These are phyloP conservation scores for Shiraia bambusicola DNA, from an alignment of 2,329 filamentous ascomycete genomes.

Conservation along the genomic window DNA sequence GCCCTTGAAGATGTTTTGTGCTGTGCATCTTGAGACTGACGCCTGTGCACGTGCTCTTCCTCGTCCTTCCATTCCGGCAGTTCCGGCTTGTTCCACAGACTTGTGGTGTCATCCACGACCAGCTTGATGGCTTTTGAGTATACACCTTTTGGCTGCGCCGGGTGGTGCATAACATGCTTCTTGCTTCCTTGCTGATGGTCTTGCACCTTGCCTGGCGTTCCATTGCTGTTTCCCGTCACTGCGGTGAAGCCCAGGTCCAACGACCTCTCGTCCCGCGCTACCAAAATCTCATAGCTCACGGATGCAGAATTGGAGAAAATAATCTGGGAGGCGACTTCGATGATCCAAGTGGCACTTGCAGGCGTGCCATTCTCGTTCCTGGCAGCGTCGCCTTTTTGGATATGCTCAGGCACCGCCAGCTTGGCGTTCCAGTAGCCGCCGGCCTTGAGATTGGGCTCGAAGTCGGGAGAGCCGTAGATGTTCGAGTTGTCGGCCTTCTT, in stretches of 20 bases:
- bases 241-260: constrained; percentile 65
- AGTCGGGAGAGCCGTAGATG: constrained; percentile 78
- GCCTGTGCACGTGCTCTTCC: constrained; percentile 27
- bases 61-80: constrained; percentile 64
- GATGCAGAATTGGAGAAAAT: constrained; percentile 88
- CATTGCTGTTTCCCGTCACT: constrained; percentile 55
- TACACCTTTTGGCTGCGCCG: constrained; percentile 69
- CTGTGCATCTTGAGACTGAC: constrained; percentile 29
- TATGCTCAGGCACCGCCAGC: constrained; percentile 76
- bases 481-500: constrained; percentile 69
- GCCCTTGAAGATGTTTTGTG: constrained; percentile 14
- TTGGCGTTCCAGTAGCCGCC: constrained; percentile 82
- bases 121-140: constrained; percentile 80
- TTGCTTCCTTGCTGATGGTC: constrained; percentile 72
- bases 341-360: constrained; percentile 75
- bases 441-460: constrained; percentile 94
- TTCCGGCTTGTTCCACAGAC: constrained; percentile 88
- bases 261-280: constrained; percentile 84
- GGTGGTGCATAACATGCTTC: constrained; percentile 54
- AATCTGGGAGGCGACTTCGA: constrained; percentile 90
- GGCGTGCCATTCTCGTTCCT: constrained; percentile 35
- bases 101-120: constrained; percentile 82
- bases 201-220: constrained; percentile 63
- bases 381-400: constrained; percentile 52
- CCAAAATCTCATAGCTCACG: constrained; percentile 82